A percentile compares a stretch with the other conserved stretches of the same genome.
Evolutionary conservation across 1,284 basidiomycete genomes (phyloP).

Genomic region (Rhodotorula sp.): DNA sequence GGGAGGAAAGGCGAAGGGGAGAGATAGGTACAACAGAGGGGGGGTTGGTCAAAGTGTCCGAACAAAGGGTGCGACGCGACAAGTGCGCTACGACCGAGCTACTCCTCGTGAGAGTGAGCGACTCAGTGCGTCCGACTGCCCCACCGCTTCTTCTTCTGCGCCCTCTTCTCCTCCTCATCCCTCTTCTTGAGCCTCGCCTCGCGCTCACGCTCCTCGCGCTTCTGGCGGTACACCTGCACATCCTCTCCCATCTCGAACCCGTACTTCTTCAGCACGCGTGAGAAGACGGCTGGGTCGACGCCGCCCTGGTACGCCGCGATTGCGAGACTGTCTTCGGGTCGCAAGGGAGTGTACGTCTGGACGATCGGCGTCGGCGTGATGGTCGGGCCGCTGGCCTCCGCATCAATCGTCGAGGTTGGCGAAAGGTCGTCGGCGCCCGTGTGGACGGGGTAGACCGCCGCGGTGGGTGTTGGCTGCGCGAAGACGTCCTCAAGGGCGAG

Average conservation of each 20-base stretch:
- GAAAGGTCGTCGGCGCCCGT: not conserved
- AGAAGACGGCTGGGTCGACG: constrained; percentile 10
- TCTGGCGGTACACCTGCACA: constrained; percentile 6
- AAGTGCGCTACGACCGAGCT: too few relatives aligned
- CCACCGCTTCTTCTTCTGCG: not conserved
- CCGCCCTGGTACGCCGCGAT: constrained; percentile 14
- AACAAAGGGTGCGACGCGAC: too few relatives aligned
- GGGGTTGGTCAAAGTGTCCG: too few relatives aligned
- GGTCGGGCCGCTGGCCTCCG: not conserved
- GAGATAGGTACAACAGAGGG: too few relatives aligned
- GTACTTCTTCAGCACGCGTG: constrained; percentile 4
- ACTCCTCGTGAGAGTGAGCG: too few relatives aligned
- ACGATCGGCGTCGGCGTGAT: constrained; percentile 4
- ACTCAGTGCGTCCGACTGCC: too few relatives aligned
- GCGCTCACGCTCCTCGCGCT: not conserved
- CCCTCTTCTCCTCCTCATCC: not conserved
- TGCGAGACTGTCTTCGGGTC: constrained; percentile 7
- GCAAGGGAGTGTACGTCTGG: not conserved
- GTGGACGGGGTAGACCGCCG: not conserved
- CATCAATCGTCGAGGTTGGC: not conserved
- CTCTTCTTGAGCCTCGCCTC: constrained; percentile 1
- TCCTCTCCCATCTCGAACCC: constrained; percentile 15
- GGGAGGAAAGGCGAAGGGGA: too few relatives aligned
- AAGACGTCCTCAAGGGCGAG: not conserved
- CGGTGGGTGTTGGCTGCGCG: not conserved